Percentiles rank a stretch among this genome's conserved stretches.
phyloP scores from a whole-genome alignment of 305 asterid genomes.

The Ruellia speciosa region DNA sequence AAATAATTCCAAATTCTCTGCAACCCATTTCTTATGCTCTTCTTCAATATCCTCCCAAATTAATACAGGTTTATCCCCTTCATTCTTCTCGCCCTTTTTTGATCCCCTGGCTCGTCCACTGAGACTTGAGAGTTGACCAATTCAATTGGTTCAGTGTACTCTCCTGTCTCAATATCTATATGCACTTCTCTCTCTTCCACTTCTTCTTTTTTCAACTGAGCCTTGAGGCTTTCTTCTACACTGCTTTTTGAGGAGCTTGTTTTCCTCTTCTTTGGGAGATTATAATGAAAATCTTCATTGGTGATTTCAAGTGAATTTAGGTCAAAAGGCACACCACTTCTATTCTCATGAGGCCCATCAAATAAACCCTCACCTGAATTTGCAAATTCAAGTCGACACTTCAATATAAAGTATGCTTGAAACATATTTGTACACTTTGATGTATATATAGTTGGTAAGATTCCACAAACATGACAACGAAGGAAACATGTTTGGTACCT shows the following conservation, averaged over 20 bases:
- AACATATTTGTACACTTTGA: too few species aligned
- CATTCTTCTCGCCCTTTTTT: slow-evolving; percentile 41
- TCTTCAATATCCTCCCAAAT: slow-evolving; percentile 69
- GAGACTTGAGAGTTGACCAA: slow-evolving; percentile 10
- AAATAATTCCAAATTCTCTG: slow-evolving; percentile 42
- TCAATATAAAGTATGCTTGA: too few species aligned
- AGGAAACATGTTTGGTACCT: too few species aligned
- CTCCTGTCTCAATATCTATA: slow-evolving; percentile 18
- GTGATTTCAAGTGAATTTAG: slow-evolving; percentile 22
- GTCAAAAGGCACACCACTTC: slow-evolving; percentile 16
- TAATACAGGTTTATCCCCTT: slow-evolving; percentile 38
- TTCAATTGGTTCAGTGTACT: slow-evolving; percentile 8
- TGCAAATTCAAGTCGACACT: too few species aligned
- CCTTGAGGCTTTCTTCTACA: slow-evolving; percentile 21
- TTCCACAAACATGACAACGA: too few species aligned
- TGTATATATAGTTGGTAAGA: too few species aligned
- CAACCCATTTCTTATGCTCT: slow-evolving; percentile 61
- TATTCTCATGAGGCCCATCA: slow-evolving; percentile 23
- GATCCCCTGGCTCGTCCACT: slow-evolving; percentile 18
- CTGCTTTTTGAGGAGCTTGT: slow-evolving; percentile 21
- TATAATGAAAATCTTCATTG: slow-evolving; percentile 26
- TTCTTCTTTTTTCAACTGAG: slow-evolving; percentile 24
- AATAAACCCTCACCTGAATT: slow-evolving; percentile 34
- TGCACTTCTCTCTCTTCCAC: slow-evolving; percentile 14
- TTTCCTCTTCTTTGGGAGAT: slow-evolving; percentile 38